Conservation (phyloP, 768 basidiomycete species). For the Collybiopsis luxurians region DNA sequence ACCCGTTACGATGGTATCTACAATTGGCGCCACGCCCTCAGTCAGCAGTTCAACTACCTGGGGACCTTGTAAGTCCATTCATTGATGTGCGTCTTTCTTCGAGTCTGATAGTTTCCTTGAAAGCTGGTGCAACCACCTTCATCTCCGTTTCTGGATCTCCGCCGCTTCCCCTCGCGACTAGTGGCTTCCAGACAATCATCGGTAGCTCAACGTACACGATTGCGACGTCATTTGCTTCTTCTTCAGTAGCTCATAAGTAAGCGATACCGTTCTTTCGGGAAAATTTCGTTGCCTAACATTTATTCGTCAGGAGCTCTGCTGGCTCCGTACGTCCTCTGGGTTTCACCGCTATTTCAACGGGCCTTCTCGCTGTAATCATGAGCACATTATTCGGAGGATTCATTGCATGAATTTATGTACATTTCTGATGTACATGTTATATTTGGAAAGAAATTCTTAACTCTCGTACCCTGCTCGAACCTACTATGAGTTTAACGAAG, state of each 20-base stretch:
- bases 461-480: neutral
- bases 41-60: too few relatives aligned
- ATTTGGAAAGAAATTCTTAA: neutral
- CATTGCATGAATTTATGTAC: neutral
- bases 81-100: too few relatives aligned
- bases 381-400: conserved; percentile 2
- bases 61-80: too few relatives aligned
- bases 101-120: too few relatives aligned
- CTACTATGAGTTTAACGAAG: too few relatives aligned
- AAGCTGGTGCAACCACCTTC: neutral
- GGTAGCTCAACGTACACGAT: neutral
- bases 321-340: neutral
- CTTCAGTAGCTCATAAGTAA: neutral
- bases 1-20: too few relatives aligned
- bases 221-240: neutral
- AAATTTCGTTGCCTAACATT: neutral
- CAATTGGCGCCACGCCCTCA: too few relatives aligned
- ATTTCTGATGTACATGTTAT: neutral
- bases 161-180: neutral
- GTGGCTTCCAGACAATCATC: neutral
- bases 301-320: neutral
- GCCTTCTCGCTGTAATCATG: neutral
- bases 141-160: neutral
- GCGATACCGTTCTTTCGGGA: neutral
- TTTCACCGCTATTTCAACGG: neutral